A percentile compares a stretch with the other conserved stretches of the same genome.
Conservation (phyloP, 2,329 filamentous ascomycete species). For the Colletotrichum shisoi region DNA sequence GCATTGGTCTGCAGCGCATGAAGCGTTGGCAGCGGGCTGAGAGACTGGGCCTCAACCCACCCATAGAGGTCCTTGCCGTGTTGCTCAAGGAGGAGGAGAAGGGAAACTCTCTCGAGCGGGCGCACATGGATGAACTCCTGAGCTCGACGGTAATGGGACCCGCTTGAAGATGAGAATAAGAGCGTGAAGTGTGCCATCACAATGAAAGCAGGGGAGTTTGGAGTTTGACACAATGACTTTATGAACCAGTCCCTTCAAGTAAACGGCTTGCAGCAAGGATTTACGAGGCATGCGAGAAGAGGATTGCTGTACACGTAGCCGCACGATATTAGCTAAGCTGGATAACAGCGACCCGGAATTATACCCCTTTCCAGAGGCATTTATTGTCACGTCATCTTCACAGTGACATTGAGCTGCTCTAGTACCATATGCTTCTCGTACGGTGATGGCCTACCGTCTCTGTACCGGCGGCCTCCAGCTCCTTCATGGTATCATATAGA, state of each 20-base stretch:
- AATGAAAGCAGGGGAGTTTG: slow-evolving; percentile 14
- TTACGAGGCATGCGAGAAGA: slow-evolving; percentile 15
- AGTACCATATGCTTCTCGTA: slow-evolving; percentile 96
- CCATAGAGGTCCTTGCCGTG: slow-evolving; percentile 88
- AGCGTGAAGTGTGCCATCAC: neutral
- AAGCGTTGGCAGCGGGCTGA: slow-evolving; percentile 91
- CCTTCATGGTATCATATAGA: slow-evolving; percentile 93
- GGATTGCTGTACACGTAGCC: slow-evolving; percentile 14
- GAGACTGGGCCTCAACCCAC: slow-evolving; percentile 81
- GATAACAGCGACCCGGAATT: neutral
- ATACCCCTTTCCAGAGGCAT: slow-evolving; percentile 19
- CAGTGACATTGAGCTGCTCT: slow-evolving; percentile 39
- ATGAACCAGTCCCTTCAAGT: neutral
- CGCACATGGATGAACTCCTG: slow-evolving; percentile 76
- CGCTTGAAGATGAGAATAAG: neutral
- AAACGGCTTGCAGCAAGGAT: neutral
- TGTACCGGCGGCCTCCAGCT: slow-evolving; percentile 70
- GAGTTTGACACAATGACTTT: slow-evolving; percentile 17
- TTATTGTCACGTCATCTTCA: neutral
- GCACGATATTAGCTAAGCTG: neutral
- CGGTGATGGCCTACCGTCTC: slow-evolving; percentile 81
- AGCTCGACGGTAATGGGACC: slow-evolving; percentile 57
- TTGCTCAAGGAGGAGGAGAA: slow-evolving; percentile 74
- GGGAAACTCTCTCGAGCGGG: slow-evolving; percentile 65
- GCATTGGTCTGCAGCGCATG: slow-evolving; percentile 80